phyloP scores from a whole-genome alignment of 371 early-diverging fungal species.

The Syncephalastrum monosporum region DNA sequence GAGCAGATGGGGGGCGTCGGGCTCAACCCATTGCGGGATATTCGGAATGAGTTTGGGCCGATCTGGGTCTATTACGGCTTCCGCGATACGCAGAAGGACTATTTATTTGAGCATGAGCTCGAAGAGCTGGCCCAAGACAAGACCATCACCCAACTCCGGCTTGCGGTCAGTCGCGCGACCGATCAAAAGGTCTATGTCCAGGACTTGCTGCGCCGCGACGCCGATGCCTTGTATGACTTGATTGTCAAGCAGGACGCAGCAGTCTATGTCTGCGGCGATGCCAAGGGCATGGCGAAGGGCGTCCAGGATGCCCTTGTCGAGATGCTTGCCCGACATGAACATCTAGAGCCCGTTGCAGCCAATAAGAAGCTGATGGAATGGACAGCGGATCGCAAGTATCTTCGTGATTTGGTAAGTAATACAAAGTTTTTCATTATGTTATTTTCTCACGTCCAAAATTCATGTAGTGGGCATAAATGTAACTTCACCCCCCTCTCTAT shows the following conservation, averaged over 20 bases:
- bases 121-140: conserved; percentile 46
- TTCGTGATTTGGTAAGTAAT: conserved; percentile 67
- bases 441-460: not conserved
- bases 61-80: conserved; percentile 79
- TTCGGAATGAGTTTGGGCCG: conserved; percentile 33
- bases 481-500: too few relatives aligned
- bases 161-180: conserved; percentile 60
- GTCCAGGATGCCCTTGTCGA: conserved; percentile 77
- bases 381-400: conserved; percentile 64
- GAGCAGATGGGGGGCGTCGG: conserved; percentile 41
- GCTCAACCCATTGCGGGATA: conserved; percentile 29
- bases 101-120: conserved; percentile 64
- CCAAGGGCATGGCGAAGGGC: conserved; percentile 86
- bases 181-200: conserved; percentile 79
- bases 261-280: conserved; percentile 89
- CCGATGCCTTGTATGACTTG: conserved; percentile 54
- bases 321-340: conserved; percentile 56
- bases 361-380: conserved; percentile 59
- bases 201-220: conserved; percentile 62
- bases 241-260: conserved; percentile 59
- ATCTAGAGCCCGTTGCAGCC: conserved; percentile 52
- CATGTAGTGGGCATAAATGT: conserved; percentile 14
- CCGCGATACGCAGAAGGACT: conserved; percentile 61
- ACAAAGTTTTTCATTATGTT: not conserved
- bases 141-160: conserved; percentile 51